phyloP scores from a whole-genome alignment of 495 filamentous ascomycete genomes.

The Penicillium riverlandense region DNA sequence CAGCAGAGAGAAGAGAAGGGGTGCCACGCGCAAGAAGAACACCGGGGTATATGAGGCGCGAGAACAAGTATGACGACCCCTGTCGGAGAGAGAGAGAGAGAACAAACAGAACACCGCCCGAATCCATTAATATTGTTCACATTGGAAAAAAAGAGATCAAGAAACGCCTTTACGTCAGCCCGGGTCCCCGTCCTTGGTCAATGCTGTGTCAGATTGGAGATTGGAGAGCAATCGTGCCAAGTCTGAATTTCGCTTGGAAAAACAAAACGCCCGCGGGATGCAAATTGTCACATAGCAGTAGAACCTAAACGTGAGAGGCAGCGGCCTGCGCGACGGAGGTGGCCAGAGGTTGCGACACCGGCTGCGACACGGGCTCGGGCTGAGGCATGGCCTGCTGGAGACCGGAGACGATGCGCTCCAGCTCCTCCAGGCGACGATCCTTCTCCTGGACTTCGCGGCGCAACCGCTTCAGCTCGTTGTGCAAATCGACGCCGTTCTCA shows the following conservation, averaged over 20 bases:
- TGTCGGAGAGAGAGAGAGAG: conserved; percentile 4
- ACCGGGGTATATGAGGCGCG: conserved; percentile 18
- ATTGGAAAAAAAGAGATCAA: conserved; percentile 7
- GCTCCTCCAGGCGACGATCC: conserved; percentile 36
- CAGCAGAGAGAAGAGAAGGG: too few relatives aligned
- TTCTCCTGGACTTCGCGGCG: conserved; percentile 48
- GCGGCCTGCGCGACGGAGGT: conserved; percentile 10
- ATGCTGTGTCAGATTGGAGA: too few relatives aligned
- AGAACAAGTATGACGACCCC: conserved; percentile 7
- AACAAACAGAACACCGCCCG: conserved; percentile 12
- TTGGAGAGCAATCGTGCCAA: neutral
- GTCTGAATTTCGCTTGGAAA: neutral
- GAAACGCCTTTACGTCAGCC: too few relatives aligned
- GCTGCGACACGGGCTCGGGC: conserved; percentile 11
- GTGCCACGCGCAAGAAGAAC: conserved; percentile 2
- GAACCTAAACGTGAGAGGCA: conserved; percentile 4
- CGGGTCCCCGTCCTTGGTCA: too few relatives aligned
- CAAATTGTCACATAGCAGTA: neutral
- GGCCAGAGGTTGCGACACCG: conserved; percentile 9
- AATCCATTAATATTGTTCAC: conserved; percentile 7
- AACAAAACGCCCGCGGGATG: neutral
- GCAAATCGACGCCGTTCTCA: conserved; percentile 41
- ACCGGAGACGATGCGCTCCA: conserved; percentile 38
- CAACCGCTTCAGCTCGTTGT: conserved; percentile 51
- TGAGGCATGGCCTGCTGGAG: conserved; percentile 38